A percentile compares a stretch with the other conserved stretches of the same genome.
Conservation (phyloP, 2,329 filamentous ascomycete genomes). For the Trichocomaceae sp. region DNA sequence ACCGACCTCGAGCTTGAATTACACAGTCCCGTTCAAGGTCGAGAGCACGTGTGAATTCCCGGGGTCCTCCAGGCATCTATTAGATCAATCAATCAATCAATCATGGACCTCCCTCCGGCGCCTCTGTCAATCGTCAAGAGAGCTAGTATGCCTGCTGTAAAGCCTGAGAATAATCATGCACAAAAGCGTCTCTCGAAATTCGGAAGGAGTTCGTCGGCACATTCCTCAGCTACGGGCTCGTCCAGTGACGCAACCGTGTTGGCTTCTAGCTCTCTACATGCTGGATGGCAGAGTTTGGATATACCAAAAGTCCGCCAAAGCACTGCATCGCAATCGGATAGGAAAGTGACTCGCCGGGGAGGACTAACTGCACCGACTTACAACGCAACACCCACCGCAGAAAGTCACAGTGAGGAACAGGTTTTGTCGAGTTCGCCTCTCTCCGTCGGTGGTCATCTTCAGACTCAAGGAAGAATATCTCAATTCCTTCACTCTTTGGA, state of each 20-base stretch:
- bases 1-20: slow-evolving; percentile 24
- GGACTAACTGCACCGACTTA: neutral
- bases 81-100: neutral
- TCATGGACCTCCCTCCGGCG: slow-evolving; percentile 31
- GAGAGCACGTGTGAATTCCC: slow-evolving; percentile 20
- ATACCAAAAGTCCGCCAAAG: slow-evolving; percentile 19
- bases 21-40: slow-evolving; percentile 18
- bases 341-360: neutral
- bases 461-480: slow-evolving; percentile 2
- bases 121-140: slow-evolving; percentile 49
- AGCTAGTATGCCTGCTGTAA: slow-evolving; percentile 7
- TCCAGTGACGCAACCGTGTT: slow-evolving; percentile 13
- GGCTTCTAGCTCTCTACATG: slow-evolving; percentile 21
- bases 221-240: neutral
- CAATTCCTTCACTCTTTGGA: slow-evolving; percentile 9
- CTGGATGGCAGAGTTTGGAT: slow-evolving; percentile 18
- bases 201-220: too few relatives aligned
- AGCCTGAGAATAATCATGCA: slow-evolving; percentile 14
- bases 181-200: neutral
- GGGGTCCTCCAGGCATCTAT: neutral
- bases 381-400: neutral
- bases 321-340: neutral
- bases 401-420: neutral
- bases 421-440: neutral
- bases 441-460: neutral